Percentiles rank a stretch among this genome's conserved stretches.
Evolutionary conservation across 306 rosid species (phyloP).

Genomic region (Gynostemma pentaphyllum): DNA sequence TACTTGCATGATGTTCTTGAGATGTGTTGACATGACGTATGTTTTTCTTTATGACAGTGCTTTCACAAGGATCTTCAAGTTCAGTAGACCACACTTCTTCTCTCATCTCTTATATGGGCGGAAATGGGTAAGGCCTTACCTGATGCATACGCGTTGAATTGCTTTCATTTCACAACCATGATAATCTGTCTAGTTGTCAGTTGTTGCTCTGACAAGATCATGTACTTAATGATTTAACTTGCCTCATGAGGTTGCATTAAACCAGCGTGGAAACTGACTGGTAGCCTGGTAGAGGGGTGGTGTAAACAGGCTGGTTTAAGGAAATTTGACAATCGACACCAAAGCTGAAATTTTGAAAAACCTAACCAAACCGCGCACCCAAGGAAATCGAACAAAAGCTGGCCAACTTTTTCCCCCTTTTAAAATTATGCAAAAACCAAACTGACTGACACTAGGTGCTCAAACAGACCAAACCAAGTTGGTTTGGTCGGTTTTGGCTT

Average conservation of each 20-base stretch:
- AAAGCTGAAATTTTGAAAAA: too few species aligned
- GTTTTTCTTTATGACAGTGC: slow-evolving; percentile 40
- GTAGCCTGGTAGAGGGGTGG: too few species aligned
- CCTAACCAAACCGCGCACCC: too few species aligned
- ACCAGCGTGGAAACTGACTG: too few species aligned
- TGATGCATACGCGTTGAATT: neutral
- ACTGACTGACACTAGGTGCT: too few species aligned
- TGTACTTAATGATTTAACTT: neutral
- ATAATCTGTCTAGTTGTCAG: neutral
- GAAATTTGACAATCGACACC: too few species aligned
- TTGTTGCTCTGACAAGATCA: neutral
- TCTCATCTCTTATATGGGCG: slow-evolving; percentile 57
- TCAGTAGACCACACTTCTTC: slow-evolving; percentile 41
- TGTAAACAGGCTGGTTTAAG: too few species aligned
- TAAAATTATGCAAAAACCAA: too few species aligned
- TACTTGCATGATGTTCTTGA: neutral
- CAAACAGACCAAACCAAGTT: too few species aligned
- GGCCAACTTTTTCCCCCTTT: too few species aligned
- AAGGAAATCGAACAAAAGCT: too few species aligned
- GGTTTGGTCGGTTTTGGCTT: too few species aligned
- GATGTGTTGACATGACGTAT: slow-evolving; percentile 4
- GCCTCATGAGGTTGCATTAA: neutral
- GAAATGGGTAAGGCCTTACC: slow-evolving; percentile 62
- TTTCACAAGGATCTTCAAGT: slow-evolving; percentile 84
- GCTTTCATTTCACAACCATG: neutral